A percentile compares a stretch with the other conserved stretches of the same genome.
phyloP scores from a whole-genome alignment of 2,329 filamentous ascomycete genomes.

The Aspergillus clavatus region DNA sequence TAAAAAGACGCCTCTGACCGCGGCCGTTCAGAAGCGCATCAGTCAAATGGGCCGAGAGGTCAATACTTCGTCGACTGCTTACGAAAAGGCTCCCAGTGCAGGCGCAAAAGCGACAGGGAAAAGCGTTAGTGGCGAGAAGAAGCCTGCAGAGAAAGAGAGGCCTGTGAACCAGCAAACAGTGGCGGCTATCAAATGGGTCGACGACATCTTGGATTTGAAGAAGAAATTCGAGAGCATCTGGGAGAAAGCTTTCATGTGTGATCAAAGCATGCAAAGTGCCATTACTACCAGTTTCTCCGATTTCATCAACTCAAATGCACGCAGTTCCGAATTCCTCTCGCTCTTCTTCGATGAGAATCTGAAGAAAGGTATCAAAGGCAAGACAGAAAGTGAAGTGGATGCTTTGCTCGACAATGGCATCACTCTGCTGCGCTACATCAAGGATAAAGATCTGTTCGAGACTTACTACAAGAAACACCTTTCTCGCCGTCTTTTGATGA shows the following conservation, averaged over 20 bases:
- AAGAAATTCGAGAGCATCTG: slow-evolving; percentile 83
- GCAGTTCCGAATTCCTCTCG: slow-evolving; percentile 87
- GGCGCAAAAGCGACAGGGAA: slow-evolving; percentile 36
- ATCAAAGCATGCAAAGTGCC: slow-evolving; percentile 73
- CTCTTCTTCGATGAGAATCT: slow-evolving; percentile 96
- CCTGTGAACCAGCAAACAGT: slow-evolving; percentile 72
- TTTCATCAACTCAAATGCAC: slow-evolving; percentile 85
- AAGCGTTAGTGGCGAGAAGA: slow-evolving; percentile 49
- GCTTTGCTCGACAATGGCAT: slow-evolving; percentile 82
- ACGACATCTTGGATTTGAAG: slow-evolving; percentile 80
- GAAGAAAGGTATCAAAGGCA: slow-evolving; percentile 88
- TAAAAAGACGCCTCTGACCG: slow-evolving; percentile 65
- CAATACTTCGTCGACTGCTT: slow-evolving; percentile 59
- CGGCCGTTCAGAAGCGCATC: slow-evolving; percentile 68
- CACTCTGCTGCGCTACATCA: slow-evolving; percentile 76
- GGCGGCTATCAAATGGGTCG: slow-evolving; percentile 90
- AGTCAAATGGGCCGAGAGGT: slow-evolving; percentile 77
- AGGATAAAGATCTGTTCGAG: slow-evolving; percentile 92
- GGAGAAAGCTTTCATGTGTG: slow-evolving; percentile 65
- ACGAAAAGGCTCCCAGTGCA: slow-evolving; percentile 50
- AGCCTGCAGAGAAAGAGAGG: slow-evolving; percentile 46
- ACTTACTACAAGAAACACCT: slow-evolving; percentile 98
- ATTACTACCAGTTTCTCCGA: slow-evolving; percentile 83
- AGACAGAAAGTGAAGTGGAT: slow-evolving; percentile 85
- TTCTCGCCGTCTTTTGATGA: slow-evolving; percentile 77